These are phyloP conservation scores for Agaricales sp. DNA, from an alignment of 1,284 basidiomycete species.

Conservation along the genomic window DNA sequence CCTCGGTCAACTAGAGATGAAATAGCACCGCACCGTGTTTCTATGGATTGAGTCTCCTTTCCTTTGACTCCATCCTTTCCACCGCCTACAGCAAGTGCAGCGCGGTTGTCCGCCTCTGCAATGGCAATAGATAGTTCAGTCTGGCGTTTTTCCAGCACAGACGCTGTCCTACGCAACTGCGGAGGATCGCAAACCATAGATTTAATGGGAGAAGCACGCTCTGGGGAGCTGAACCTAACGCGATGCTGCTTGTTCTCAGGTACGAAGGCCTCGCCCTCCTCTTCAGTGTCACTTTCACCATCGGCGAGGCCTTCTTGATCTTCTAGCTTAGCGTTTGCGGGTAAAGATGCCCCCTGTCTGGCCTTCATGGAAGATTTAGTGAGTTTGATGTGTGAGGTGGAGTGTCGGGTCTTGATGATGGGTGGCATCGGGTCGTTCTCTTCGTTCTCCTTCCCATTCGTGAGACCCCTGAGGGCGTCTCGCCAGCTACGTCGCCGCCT, in stretches of 20 bases:
- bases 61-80: slow-evolving; percentile 17
- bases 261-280: slow-evolving; percentile 9
- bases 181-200: slow-evolving; percentile 9
- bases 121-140: slow-evolving; percentile 36
- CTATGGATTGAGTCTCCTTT: slow-evolving; percentile 17
- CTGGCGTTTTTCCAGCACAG: slow-evolving; percentile 36
- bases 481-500: slow-evolving; percentile 48
- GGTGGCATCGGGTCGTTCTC: slow-evolving; percentile 10
- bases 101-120: slow-evolving; percentile 35
- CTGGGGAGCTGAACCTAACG: neutral
- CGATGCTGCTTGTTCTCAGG: neutral
- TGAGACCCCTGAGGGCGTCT: slow-evolving; percentile 37
- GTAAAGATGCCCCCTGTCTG: slow-evolving; percentile 10
- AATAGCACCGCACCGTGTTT: too few relatives aligned
- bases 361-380: slow-evolving; percentile 1
- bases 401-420: slow-evolving; percentile 3
- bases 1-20: slow-evolving; percentile 54
- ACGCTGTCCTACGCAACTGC: slow-evolving; percentile 16
- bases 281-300: slow-evolving; percentile 40
- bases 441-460: slow-evolving; percentile 26
- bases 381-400: neutral
- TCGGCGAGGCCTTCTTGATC: slow-evolving; percentile 39
- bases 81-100: slow-evolving; percentile 19
- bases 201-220: slow-evolving; percentile 4
- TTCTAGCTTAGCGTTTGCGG: slow-evolving; percentile 14